Conservation (phyloP, 805 yeast genomes). For the Vanderwaltozyma verrucispora region DNA sequence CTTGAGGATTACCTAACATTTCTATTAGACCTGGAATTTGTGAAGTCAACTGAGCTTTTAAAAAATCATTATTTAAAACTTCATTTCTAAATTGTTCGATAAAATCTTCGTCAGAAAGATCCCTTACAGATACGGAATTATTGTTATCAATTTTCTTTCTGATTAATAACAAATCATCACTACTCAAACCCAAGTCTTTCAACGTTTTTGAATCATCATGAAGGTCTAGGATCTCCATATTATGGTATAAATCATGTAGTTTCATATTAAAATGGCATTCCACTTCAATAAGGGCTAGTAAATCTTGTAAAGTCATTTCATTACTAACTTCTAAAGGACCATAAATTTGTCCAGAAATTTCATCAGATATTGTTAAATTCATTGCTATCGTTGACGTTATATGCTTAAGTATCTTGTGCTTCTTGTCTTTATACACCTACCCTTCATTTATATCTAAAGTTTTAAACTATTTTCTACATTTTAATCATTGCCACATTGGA, state of each 20-base stretch:
- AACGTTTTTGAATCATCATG: conserved; percentile 30
- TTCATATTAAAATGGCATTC: conserved; percentile 47
- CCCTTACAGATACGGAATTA: not conserved
- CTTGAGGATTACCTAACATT: conserved; percentile 37
- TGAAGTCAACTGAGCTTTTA: conserved; percentile 28
- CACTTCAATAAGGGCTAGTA: conserved; percentile 61
- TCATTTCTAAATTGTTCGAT: conserved; percentile 43
- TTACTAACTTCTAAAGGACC: conserved; percentile 50
- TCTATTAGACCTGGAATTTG: conserved; percentile 40
- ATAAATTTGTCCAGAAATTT: conserved; percentile 38
- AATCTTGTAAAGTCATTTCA: conserved; percentile 54
- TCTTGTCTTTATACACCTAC: too few species aligned
- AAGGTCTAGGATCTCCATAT: conserved; percentile 33
- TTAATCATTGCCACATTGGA: too few species aligned
- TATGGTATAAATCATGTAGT: conserved; percentile 39
- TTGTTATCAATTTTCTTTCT: conserved; percentile 16
- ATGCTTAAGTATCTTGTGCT: too few species aligned
- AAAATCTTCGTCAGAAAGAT: conserved; percentile 13
- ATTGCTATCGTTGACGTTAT: conserved; percentile 19
- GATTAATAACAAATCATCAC: conserved; percentile 48
- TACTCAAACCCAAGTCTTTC: conserved; percentile 37
- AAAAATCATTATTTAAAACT: conserved; percentile 33
- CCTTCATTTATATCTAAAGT: too few species aligned
- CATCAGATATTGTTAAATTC: conserved; percentile 44
- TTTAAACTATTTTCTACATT: too few species aligned